These are phyloP conservation scores for Gaeumannomyces sp. DNA, from an alignment of 2,329 filamentous ascomycete species.

Conservation along the genomic window DNA sequence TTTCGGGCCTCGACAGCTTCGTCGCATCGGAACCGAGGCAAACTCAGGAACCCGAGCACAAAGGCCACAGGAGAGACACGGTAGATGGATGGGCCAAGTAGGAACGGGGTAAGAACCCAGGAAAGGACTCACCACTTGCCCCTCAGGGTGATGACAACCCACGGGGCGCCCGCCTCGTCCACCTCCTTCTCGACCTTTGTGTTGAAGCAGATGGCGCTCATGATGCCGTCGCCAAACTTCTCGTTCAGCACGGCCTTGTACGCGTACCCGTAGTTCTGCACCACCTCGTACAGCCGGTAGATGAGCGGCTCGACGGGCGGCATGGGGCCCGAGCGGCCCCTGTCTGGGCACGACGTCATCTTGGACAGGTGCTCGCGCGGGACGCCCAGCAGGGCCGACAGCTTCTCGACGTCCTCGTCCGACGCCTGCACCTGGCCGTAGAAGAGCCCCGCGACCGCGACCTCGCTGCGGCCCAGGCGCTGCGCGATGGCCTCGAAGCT, in stretches of 20 bases:
- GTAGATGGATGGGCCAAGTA: too few relatives aligned
- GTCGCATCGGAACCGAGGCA: too few relatives aligned
- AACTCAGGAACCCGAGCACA: too few relatives aligned
- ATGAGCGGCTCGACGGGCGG: conserved; percentile 80
- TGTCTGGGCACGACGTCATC: conserved; percentile 69
- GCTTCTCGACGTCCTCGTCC: conserved; percentile 44
- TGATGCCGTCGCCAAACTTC: conserved; percentile 91
- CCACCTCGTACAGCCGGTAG: conserved; percentile 87
- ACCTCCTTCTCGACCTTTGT: conserved; percentile 93
- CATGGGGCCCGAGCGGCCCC: conserved; percentile 74
- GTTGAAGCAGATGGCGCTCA: conserved; percentile 90
- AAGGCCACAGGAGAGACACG: too few relatives aligned
- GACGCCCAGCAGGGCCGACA: conserved; percentile 52
- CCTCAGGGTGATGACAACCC: conserved; percentile 77
- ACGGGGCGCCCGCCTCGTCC: conserved; percentile 71
- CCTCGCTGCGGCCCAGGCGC: conserved; percentile 70
- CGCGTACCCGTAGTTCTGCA: conserved; percentile 94
- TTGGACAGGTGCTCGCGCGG: conserved; percentile 46
- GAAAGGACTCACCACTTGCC: conserved; percentile 68
- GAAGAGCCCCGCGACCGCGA: conserved; percentile 82
- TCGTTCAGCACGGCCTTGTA: conserved; percentile 95
- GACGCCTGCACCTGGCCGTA: conserved; percentile 63
- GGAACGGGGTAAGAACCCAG: too few relatives aligned
- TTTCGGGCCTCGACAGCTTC: too few relatives aligned
- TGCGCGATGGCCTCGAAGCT: conserved; percentile 74